Percentiles rank a stretch among this genome's conserved stretches.
These are phyloP conservation scores for Apophysomyces sp. DNA, from an alignment of 371 early-diverging fungal genomes.

Conservation along the genomic window DNA sequence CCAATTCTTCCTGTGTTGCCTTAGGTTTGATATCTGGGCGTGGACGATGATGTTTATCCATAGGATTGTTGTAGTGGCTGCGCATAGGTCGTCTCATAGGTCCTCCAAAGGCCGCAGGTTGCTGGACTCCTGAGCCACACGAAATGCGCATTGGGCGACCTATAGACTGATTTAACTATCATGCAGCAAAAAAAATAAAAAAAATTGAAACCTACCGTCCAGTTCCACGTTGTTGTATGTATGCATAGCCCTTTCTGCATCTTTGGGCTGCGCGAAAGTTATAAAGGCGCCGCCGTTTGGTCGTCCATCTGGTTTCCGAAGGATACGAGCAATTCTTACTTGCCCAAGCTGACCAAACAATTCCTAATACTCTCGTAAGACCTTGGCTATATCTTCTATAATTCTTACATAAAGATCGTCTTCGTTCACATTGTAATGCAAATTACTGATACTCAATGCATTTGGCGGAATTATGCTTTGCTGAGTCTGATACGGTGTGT, in stretches of 20 bases:
- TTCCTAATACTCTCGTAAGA: constrained; percentile 30
- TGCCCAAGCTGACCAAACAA: constrained; percentile 54
- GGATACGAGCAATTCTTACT: constrained; percentile 47
- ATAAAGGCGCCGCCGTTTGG: constrained; percentile 65
- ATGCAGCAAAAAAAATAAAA: not conserved
- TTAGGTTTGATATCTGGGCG: constrained; percentile 25
- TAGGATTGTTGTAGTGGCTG: constrained; percentile 5
- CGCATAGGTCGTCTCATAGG: constrained; percentile 11
- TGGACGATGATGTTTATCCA: constrained; percentile 6
- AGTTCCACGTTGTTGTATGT: constrained; percentile 60
- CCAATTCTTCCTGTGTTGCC: constrained; percentile 42
- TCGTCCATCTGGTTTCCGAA: constrained; percentile 58
- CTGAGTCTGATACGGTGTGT: constrained; percentile 3
- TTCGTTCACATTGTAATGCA: constrained; percentile 66
- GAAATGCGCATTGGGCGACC: constrained; percentile 54
- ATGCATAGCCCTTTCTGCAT: constrained; percentile 54
- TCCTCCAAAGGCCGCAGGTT: not conserved
- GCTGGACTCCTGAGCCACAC: constrained; percentile 12
- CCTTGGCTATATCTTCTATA: not conserved
- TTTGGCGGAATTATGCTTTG: constrained; percentile 15
- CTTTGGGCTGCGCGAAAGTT: constrained; percentile 41
- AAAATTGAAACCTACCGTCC: constrained; percentile 46
- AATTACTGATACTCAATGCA: constrained; percentile 51
- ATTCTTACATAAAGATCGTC: constrained; percentile 63
- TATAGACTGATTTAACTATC: constrained; percentile 1